phyloP scores from a whole-genome alignment of 1,284 basidiomycete genomes.

The Taiwanofungus camphoratus region DNA sequence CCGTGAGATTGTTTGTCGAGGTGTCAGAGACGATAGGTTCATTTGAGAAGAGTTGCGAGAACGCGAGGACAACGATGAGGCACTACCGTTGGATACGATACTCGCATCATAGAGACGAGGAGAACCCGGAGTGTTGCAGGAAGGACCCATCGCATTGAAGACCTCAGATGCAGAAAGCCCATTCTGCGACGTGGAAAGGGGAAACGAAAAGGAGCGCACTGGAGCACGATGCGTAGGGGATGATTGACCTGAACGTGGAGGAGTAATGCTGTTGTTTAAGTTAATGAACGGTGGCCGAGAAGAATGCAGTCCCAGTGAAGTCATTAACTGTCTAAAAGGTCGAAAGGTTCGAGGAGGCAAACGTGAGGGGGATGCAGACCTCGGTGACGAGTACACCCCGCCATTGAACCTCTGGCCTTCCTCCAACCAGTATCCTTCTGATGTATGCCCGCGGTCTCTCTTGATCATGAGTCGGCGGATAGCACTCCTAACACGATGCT shows the following conservation, averaged over 20 bases:
- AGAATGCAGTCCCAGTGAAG: constrained; percentile 16
- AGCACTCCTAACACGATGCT: constrained; percentile 43
- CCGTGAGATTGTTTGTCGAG: constrained; percentile 37
- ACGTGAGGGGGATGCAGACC: constrained; percentile 18
- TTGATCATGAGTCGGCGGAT: constrained; percentile 44
- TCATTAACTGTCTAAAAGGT: constrained; percentile 17
- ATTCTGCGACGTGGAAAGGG: constrained; percentile 12
- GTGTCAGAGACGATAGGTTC: constrained; percentile 46
- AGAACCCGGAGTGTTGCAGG: constrained; percentile 24
- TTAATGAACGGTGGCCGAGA: constrained; percentile 20
- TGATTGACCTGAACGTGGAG: constrained; percentile 19
- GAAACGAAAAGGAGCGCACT: constrained; percentile 24
- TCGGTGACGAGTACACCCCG: constrained; percentile 19
- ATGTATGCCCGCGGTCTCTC: constrained; percentile 32
- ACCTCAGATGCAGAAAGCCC: constrained; percentile 15
- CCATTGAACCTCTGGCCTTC: constrained; percentile 40
- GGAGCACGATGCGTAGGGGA: constrained; percentile 26
- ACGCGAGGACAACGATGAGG: constrained; percentile 37
- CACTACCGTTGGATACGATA: constrained; percentile 26
- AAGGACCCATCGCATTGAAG: constrained; percentile 21
- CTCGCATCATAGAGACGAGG: constrained; percentile 27
- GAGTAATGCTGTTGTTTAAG: constrained; percentile 14
- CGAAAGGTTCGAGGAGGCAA: constrained; percentile 20
- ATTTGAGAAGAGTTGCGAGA: constrained; percentile 63
- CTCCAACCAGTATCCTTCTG: constrained; percentile 50